A percentile compares a stretch with the other conserved stretches of the same genome.
These are phyloP conservation scores for Eragrostis tef DNA, from an alignment of 202 grass and related monocot genomes.

Conservation along the genomic window DNA sequence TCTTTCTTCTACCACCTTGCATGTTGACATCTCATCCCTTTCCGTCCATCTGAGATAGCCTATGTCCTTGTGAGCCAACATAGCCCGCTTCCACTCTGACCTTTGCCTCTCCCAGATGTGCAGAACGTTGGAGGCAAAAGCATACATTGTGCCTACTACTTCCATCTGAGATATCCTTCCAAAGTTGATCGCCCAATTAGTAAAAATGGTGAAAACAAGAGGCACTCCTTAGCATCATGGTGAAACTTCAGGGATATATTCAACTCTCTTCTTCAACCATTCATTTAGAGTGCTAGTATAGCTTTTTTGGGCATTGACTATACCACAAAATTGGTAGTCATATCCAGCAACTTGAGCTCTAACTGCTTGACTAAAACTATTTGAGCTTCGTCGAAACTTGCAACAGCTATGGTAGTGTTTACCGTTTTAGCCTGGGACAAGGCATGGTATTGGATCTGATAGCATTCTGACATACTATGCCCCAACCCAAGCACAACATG, in stretches of 20 bases:
- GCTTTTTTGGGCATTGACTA: constrained; percentile 65
- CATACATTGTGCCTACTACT: constrained; percentile 44
- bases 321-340: constrained; percentile 48
- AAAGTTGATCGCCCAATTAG: constrained; percentile 57
- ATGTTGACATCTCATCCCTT: constrained; percentile 48
- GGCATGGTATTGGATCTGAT: constrained; percentile 63
- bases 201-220: constrained; percentile 61
- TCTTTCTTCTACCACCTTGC: constrained; percentile 41
- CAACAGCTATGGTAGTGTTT: constrained; percentile 39
- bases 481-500: no score
- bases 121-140: no score
- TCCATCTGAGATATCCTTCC: constrained; percentile 50
- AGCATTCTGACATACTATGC: constrained; percentile 72
- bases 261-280: constrained; percentile 68
- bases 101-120: no score
- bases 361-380: constrained; percentile 50
- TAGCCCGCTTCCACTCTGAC: no score
- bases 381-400: constrained; percentile 52
- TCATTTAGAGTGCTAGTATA: constrained; percentile 58
- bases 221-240: constrained; percentile 64
- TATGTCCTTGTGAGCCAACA: no score
- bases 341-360: constrained; percentile 55
- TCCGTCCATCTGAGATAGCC: no score
- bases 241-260: constrained; percentile 69
- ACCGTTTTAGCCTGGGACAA: constrained; percentile 57